phyloP scores from a whole-genome alignment of 805 yeast genomes.

The Candida parachauliodes region DNA sequence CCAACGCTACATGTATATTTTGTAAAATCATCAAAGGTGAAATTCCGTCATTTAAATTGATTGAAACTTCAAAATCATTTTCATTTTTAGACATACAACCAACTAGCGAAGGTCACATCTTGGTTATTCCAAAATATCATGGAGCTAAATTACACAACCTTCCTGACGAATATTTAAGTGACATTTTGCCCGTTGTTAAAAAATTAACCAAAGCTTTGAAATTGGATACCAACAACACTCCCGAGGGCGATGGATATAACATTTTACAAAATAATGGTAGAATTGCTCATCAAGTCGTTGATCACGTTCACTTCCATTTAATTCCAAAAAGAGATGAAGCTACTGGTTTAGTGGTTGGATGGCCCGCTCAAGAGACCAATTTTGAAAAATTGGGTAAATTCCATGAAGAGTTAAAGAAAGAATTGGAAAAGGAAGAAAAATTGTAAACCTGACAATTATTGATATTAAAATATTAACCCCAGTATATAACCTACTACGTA shows the following conservation, averaged over 20 bases:
- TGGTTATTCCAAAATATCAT: conserved; percentile 89
- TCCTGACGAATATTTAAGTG: conserved; percentile 88
- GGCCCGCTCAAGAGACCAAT: conserved; percentile 88
- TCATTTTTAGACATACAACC: conserved; percentile 95
- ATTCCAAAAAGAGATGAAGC: conserved; percentile 78
- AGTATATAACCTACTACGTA: conserved; percentile 42
- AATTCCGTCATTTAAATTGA: conserved; percentile 86
- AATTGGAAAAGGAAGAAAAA: conserved; percentile 12
- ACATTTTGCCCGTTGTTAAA: conserved; percentile 84
- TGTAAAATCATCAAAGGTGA: conserved; percentile 95
- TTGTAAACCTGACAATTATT: too few species aligned
- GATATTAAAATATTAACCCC: conserved; percentile 28
- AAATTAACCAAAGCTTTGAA: conserved; percentile 73
- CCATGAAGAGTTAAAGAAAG: conserved; percentile 51
- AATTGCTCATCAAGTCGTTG: conserved; percentile 93
- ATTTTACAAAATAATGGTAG: conserved; percentile 89
- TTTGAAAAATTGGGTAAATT: conserved; percentile 65
- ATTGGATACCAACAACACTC: conserved; percentile 58
- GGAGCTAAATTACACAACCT: conserved; percentile 90
- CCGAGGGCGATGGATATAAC: conserved; percentile 71
- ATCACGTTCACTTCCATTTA: conserved; percentile 94
- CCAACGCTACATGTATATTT: conserved; percentile 72
- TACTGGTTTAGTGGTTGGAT: conserved; percentile 81
- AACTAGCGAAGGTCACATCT: conserved; percentile 80
- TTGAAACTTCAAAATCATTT: conserved; percentile 77